These are phyloP conservation scores for Russula emetica DNA, from an alignment of 768 basidiomycete species.

Conservation along the genomic window DNA sequence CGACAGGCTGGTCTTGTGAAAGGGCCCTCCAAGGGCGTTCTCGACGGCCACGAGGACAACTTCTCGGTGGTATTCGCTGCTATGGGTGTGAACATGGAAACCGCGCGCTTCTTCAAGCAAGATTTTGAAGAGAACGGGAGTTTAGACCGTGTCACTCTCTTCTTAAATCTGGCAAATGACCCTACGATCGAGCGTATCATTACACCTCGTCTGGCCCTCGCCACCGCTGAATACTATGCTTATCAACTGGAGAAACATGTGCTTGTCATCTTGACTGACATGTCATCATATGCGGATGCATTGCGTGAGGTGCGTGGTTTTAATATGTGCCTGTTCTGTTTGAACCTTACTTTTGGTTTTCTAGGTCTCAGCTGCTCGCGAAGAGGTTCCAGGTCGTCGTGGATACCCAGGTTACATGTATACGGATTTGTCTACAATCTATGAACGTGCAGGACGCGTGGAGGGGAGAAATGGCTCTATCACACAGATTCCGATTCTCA, in stretches of 20 bases:
- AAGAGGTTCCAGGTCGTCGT: slow-evolving; percentile 98
- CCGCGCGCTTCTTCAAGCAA: slow-evolving; percentile 98
- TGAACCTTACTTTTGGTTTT: slow-evolving; percentile 19
- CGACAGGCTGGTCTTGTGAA: slow-evolving; percentile 98
- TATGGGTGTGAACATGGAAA: slow-evolving; percentile 99
- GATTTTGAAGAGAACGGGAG: slow-evolving; percentile 99
- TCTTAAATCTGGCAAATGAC: slow-evolving; percentile 98
- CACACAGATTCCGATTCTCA: slow-evolving; percentile 98
- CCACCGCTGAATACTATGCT: slow-evolving; percentile 98
- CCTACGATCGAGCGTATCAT: slow-evolving; percentile 99
- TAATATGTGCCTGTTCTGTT: slow-evolving; percentile 25
- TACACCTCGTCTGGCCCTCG: slow-evolving; percentile 94
- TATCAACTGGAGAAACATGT: slow-evolving; percentile 99
- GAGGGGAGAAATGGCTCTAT: slow-evolving; percentile 97
- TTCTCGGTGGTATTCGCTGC: slow-evolving; percentile 99
- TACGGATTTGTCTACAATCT: slow-evolving; percentile 98
- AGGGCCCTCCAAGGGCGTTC: slow-evolving; percentile 93
- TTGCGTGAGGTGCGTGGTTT: slow-evolving; percentile 72
- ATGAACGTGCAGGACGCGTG: slow-evolving; percentile 98
- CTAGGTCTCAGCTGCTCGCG: slow-evolving; percentile 94
- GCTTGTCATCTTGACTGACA: slow-evolving; percentile 97
- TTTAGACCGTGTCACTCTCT: slow-evolving; percentile 94
- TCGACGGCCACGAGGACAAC: slow-evolving; percentile 99
- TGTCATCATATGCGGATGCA: slow-evolving; percentile 97
- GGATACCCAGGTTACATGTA: slow-evolving; percentile 99